Evolutionary conservation across 2,329 filamentous ascomycete species (phyloP), one percentile per base, ranked within the genome.

Genomic region (Rutstroemia sp.): DNA sequence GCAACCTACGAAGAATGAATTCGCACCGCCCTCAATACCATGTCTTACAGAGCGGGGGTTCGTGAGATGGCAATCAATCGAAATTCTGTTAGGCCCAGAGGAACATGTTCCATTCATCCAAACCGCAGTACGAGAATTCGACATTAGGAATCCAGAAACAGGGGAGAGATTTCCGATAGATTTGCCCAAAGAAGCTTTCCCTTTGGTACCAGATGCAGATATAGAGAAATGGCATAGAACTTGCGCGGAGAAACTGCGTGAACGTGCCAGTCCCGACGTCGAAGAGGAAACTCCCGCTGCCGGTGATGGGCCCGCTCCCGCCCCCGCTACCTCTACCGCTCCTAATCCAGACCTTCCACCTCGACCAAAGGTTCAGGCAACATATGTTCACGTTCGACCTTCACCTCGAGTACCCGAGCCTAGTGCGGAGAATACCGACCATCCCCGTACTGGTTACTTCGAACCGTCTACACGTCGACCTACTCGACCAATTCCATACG

Each of bases 41-140:
- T 89, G 91, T 14, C 75, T 99, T 56, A 95, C 92, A 38, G 77
- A 80, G 0, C 82, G 83, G 66, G 94, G 94, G 42, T 99, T 95
- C 70, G 88, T 92, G 45, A 85, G 89, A 69, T 99, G 92, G 92
- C 87, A 96, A 74, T 90, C 89, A 0, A 88, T 97, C 55, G 90
- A 97, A 73, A 80, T 96, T 21, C 76, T 97, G 38, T 80, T 97
- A 1, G 88, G 86, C 1, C 94, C 94, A 0, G 87, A 94, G 63
- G 89, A 95, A 65, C 92, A 97, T 73, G 87, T 91, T 0, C 83
- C 83, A 0, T 92, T 91, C 65, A 72, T 99, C 23, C 89, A 94
- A 65, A 85, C 82, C 65, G 89, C 91, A 0, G 87, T 95, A 3
- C 79, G 80, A 59, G 78, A 87, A 61, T 96, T 91, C 80, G 78